These are phyloP conservation scores for Talaromyces sp. DNA, from an alignment of 2,329 filamentous ascomycete genomes.

Conservation along the genomic window DNA sequence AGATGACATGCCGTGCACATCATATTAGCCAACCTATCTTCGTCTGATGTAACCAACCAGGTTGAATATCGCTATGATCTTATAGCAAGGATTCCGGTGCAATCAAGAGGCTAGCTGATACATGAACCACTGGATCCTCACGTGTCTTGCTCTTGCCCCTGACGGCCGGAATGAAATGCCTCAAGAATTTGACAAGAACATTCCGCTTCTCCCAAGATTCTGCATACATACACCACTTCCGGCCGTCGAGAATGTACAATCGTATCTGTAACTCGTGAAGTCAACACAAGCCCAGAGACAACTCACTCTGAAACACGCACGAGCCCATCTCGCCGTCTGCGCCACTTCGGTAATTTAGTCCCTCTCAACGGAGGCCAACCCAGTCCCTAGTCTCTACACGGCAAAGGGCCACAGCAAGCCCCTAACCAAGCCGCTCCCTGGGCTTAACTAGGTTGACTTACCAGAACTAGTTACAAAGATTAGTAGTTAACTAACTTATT, in stretches of 20 bases:
- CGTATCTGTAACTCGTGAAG: background rate
- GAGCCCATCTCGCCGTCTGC: conserved; percentile 4
- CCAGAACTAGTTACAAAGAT: too few species aligned
- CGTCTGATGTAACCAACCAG: background rate
- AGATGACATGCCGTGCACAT: conserved; percentile 7
- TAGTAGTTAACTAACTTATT: too few species aligned
- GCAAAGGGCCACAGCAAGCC: background rate
- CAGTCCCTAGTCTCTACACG: background rate
- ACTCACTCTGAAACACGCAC: conserved; percentile 8
- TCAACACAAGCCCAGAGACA: background rate
- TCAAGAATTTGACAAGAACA: background rate
- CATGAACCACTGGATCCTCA: background rate
- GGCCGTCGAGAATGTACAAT: background rate
- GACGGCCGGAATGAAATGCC: background rate
- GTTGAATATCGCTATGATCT: background rate
- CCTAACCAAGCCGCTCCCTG: background rate
- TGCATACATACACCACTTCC: background rate
- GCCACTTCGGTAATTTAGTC: background rate
- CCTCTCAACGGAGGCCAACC: background rate
- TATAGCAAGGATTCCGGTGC: background rate
- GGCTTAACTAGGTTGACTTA: background rate
- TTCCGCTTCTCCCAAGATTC: background rate
- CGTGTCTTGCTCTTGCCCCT: background rate
- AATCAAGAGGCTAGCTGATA: background rate
- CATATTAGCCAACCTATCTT: background rate